Percentiles rank a stretch among this genome's conserved stretches.
phyloP scores from a whole-genome alignment of 2,329 filamentous ascomycete species.

The Fusarium paranaense region DNA sequence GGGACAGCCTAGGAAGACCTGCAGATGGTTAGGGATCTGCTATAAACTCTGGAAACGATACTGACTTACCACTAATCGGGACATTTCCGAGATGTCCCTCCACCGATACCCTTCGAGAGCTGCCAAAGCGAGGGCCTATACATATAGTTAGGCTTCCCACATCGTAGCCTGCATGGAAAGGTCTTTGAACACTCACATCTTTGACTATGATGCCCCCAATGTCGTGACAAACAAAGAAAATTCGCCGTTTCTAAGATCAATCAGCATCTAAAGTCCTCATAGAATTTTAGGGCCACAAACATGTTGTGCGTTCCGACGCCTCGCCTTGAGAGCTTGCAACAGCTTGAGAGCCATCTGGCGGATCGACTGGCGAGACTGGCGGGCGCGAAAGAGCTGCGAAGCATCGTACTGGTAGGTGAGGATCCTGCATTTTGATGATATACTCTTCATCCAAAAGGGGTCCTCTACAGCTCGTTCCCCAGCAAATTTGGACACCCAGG shows the following conservation, averaged over 20 bases:
- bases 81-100: constrained; percentile 6
- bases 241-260: not conserved
- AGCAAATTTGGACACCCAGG: not conserved
- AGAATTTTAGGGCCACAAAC: accelerated
- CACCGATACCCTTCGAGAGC: not conserved
- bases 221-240: constrained; percentile 2
- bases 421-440: not conserved
- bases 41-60: not conserved
- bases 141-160: not conserved
- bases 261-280: not conserved
- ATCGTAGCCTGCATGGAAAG: not conserved
- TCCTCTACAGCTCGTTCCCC: too few relatives aligned
- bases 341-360: not conserved
- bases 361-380: not conserved
- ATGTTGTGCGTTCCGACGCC: not conserved
- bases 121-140: constrained; percentile 1
- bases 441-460: not conserved
- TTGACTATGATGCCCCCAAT: not conserved
- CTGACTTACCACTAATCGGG: not conserved
- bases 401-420: not conserved
- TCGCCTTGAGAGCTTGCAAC: not conserved
- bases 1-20: not conserved
- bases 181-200: not conserved
- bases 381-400: not conserved
- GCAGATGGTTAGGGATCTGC: not conserved